Percentiles rank a stretch among this genome's conserved stretches.
These are phyloP conservation scores for Sanguinoderma infundibulare DNA, from an alignment of 1,284 basidiomycete species.

Conservation along the genomic window DNA sequence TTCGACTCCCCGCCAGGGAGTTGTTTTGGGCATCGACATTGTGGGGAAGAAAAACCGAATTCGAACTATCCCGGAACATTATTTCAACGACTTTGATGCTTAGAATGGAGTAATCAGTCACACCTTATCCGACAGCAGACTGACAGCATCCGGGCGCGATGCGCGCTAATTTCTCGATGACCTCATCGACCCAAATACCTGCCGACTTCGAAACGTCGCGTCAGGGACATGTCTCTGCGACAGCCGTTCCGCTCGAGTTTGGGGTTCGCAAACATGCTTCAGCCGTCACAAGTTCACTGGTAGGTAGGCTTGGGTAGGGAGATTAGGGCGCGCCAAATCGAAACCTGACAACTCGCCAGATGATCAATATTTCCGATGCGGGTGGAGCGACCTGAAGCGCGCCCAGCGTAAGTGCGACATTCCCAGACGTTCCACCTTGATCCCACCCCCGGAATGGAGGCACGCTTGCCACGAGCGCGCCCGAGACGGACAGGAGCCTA, in stretches of 20 bases:
- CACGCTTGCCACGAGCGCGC: not conserved
- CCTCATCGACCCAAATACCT: no score
- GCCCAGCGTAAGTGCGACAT: not conserved
- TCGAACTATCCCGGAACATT: not conserved
- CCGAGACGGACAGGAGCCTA: not conserved
- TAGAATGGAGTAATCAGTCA: no score
- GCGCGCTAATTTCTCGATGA: no score
- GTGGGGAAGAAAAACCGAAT: no score
- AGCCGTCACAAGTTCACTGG: no score
- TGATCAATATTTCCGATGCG: not conserved
- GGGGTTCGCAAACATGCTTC: not conserved
- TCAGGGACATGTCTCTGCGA: no score
- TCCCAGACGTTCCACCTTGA: not conserved
- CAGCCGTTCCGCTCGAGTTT: not conserved
- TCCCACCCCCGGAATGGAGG: no score
- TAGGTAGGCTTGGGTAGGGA: not conserved
- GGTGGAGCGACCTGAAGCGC: not conserved
- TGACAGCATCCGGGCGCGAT: no score
- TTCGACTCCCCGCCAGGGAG: conserved; percentile 49
- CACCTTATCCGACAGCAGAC: no score
- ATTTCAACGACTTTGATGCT: no score
- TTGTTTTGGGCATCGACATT: not conserved
- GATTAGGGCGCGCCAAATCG: conserved; percentile 2
- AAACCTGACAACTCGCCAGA: not conserved
- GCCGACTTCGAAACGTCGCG: no score